Base-by-base conservation (phyloP, 495 filamentous ascomycete species). In the Penicillium roqueforti region DNA sequence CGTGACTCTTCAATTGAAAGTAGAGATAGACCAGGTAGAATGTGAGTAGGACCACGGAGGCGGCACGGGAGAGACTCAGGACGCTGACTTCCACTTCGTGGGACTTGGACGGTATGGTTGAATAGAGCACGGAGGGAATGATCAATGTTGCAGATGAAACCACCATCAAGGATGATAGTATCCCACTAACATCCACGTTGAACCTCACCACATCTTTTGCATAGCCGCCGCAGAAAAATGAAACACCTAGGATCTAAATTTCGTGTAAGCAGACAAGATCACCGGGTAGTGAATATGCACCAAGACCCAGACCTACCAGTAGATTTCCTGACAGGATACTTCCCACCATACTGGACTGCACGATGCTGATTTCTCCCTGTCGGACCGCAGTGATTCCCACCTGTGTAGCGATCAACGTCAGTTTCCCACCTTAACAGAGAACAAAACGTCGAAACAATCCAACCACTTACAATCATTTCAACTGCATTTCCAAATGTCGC, bases 21-120 rank as follows among this genome's bases (percentile, higher is more conserved):
- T 87, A 60, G 32, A 92, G 78, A 57, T 89, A 92, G 3, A 88
- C 72, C 36, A 82, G 62, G 63, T 92, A 92, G 9, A 90, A 77
- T 32, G 86, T 34, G 5, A 92, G 73, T 3, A 91, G 73, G 28
- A 90, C 76, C 16, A 61, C 57, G 3, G 69, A 59, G 19, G 59
- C 61, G 10, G 58, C 60, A 14, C 55, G 65, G 28, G 62, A 65
- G 7, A 71, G 41, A 31, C n/a, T 53, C 9, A 65, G 38, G 16
- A 65, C 84, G 56, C 83, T 84, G 7, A 73, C 61, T 34, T 84
- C 72, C 23, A 83, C 65, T 0, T 56, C 51, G 7, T 38, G 23
- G 5, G 25, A 50, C 37, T 60, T 56, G 20, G 51, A 53, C 18
- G 56, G 43, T 26, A 56, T 59, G 29, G 51, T 65, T 14, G 63